Evolutionary conservation across 495 filamentous ascomycete genomes (phyloP).

Genomic region (Xylaria nigripes): DNA sequence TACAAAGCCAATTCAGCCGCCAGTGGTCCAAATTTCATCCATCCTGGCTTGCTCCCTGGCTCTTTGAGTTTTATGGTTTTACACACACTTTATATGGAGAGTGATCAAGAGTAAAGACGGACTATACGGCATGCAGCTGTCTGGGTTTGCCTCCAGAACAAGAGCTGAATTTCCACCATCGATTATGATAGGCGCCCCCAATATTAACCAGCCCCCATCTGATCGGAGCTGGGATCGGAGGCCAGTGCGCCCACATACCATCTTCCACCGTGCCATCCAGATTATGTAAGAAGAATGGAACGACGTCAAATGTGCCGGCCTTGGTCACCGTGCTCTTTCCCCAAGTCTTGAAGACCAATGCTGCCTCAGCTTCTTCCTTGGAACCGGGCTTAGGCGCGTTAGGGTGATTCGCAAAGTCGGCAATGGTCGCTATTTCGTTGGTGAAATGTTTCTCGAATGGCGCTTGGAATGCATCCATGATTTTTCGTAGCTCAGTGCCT

Average conservation of each 20-base stretch:
- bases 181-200: conserved; percentile 33
- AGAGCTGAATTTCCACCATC: conserved; percentile 49
- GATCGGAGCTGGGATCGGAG: conserved; percentile 41
- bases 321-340: conserved; percentile 45
- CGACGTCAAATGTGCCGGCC: conserved; percentile 40
- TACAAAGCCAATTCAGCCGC: neutral
- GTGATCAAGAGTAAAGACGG: neutral
- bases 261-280: conserved; percentile 47
- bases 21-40: neutral
- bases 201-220: conserved; percentile 41
- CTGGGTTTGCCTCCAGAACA: conserved; percentile 36
- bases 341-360: conserved; percentile 33
- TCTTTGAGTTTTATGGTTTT: neutral
- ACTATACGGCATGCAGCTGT: conserved; percentile 32
- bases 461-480: conserved; percentile 41
- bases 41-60: neutral
- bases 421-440: conserved; percentile 46
- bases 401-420: conserved; percentile 36
- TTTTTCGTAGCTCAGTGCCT: conserved; percentile 33
- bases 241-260: conserved; percentile 45
- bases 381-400: conserved; percentile 38
- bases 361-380: conserved; percentile 28
- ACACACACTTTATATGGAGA: neutral
- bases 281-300: conserved; percentile 52
- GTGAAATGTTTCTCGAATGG: conserved; percentile 46